Evolutionary conservation across 176 grass and related monocot species (phyloP).

Genomic region (Oryza punctata): DNA sequence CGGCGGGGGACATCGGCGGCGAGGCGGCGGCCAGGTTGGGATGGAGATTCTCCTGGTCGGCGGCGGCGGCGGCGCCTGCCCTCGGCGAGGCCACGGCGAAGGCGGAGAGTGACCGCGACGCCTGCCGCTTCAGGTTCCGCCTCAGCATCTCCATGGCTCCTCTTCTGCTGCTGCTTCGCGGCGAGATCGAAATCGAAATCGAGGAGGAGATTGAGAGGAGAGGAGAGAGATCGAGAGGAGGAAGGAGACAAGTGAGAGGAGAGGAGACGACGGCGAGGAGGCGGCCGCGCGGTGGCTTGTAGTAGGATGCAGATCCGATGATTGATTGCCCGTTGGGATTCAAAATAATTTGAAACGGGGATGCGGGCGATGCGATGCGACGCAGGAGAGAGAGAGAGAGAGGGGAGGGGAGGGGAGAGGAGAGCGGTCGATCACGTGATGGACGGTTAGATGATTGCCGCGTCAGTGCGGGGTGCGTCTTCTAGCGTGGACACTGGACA

Average conservation of each 20-base stretch:
- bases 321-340: slow-evolving; percentile 31
- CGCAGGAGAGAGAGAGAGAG: not conserved
- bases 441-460: not conserved
- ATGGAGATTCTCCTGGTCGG: slow-evolving; percentile 54
- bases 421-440: not conserved
- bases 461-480: not conserved
- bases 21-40: slow-evolving; percentile 41
- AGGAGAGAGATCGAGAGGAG: not conserved
- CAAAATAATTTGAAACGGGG: slow-evolving; percentile 44
- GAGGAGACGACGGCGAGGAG: not conserved
- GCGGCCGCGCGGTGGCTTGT: not conserved
- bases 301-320: not conserved
- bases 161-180: not conserved
- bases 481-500: no score
- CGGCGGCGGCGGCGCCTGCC: not conserved
- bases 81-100: slow-evolving; percentile 37
- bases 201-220: not conserved
- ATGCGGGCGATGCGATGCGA: slow-evolving; percentile 7
- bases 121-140: slow-evolving; percentile 56
- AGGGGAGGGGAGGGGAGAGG: no score
- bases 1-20: slow-evolving; percentile 27
- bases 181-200: not conserved
- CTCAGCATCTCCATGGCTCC: slow-evolving; percentile 50
- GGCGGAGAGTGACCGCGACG: slow-evolving; percentile 48
- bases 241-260: not conserved